Evolutionary conservation across 1,139 yeast species (phyloP), one percentile per base, ranked within the genome.

Genomic region (Pichia sp.): DNA sequence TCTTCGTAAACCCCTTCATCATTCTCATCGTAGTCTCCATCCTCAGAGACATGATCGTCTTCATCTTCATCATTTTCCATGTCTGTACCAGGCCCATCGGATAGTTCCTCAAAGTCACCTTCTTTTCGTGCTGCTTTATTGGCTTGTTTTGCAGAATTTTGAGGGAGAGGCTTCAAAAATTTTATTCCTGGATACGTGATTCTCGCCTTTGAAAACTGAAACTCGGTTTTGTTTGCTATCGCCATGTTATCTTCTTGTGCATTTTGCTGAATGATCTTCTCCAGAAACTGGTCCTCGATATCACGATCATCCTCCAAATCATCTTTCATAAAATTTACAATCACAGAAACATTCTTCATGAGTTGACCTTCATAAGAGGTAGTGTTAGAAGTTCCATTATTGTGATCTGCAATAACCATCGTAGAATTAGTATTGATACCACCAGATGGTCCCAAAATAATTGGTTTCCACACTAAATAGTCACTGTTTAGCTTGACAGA

Each of bases 401-500:
- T 53, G 13, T 56, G 59, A 7, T 62, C 59, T 0, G 67, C 63
- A 2, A 66, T 50, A 22, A 69, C 66, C 63, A 70, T 60, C 1
- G 80, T 72, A 1, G 82, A 78, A 0, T 81, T 80, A 0, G 84
- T 79, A 58, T 80, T 80, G 37, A 86, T 83, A 9, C 95, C 95
- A 28, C 93, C 88, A 1, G 91, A 83, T 0, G 93, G 91, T 0
- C 95, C 95, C 63, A 82, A 79, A n/a, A 87, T 74, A 70, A 86
- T 76, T 1, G 93, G 91, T 60, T 85, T 86, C 96, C 96, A 89
- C 18, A 87, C 58, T 16, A 89, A 69, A 47, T 74, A 73, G 1
- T 71, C 69, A 3, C 80, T 77, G 44, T 83, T 74, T 16, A 89
- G 65, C 26, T 66, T 68, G 13, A 76, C 75, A 58, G 85, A 83